These are phyloP conservation scores for Mycosphaerella arachidis DNA, from an alignment of 2,329 filamentous ascomycete species.

Conservation along the genomic window DNA sequence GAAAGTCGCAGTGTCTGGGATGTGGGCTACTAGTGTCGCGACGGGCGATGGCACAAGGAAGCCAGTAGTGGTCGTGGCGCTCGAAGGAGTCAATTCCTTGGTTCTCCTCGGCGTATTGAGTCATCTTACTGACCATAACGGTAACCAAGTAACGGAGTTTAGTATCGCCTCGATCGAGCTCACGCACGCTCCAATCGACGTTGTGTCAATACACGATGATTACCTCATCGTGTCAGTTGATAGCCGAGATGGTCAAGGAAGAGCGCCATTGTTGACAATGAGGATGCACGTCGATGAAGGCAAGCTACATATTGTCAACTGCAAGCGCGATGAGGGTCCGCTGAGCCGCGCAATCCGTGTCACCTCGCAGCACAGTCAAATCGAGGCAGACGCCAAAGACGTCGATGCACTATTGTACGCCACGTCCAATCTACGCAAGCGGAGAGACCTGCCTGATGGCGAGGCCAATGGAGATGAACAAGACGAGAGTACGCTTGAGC, in stretches of 20 bases:
- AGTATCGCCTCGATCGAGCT: background rate
- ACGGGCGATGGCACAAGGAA: constrained; percentile 5
- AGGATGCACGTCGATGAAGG: background rate
- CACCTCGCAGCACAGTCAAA: background rate
- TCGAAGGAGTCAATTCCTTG: constrained; percentile 53
- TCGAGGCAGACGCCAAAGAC: constrained; percentile 28
- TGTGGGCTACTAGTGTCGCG: constrained; percentile 38
- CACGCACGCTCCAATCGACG: no score
- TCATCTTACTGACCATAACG: background rate
- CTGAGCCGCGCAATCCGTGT: background rate
- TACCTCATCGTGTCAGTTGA: constrained; percentile 11
- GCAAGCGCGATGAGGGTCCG: background rate
- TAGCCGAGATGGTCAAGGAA: background rate
- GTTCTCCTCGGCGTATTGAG: constrained; percentile 43
- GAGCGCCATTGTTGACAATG: background rate
- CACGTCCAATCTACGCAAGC: constrained; percentile 48
- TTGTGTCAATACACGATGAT: constrained; percentile 1
- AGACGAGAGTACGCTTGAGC: constrained; percentile 1
- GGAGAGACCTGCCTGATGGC: constrained; percentile 25
- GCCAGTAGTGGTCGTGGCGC: constrained; percentile 36
- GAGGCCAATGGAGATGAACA: constrained; percentile 4
- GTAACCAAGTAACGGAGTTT: background rate
- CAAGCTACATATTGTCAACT: background rate
- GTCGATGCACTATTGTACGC: constrained; percentile 45
- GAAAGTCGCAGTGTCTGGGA: constrained; percentile 48